Evolutionary conservation across 1,139 yeast species (phyloP).

Genomic region (Saccharomyces hybrid): DNA sequence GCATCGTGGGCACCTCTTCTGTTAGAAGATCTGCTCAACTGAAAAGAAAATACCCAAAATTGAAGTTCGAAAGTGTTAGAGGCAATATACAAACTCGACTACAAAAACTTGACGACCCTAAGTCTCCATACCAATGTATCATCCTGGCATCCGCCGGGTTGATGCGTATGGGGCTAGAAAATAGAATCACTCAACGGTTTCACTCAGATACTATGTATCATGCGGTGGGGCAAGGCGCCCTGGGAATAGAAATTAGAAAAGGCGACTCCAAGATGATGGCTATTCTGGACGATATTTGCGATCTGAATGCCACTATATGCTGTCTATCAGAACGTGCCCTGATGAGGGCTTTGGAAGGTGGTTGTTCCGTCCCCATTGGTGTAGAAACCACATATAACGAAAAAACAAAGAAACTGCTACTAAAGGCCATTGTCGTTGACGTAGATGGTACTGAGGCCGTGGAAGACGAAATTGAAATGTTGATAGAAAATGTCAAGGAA

Average conservation of each 20-base stretch:
- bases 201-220: constrained; percentile 84
- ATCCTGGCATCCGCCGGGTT: constrained; percentile 91
- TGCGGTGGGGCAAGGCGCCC: constrained; percentile 97
- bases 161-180: constrained; percentile 58
- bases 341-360: constrained; percentile 88
- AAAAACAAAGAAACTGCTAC: constrained; percentile 37
- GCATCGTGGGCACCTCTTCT: constrained; percentile 90
- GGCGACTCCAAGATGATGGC: constrained; percentile 52
- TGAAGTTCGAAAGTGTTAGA: constrained; percentile 69
- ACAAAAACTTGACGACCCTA: constrained; percentile 54
- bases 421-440: constrained; percentile 72
- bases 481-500: constrained; percentile 32
- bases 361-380: constrained; percentile 96
- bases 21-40: constrained; percentile 83
- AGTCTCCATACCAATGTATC: constrained; percentile 64
- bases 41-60: constrained; percentile 49
- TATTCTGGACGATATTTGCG: constrained; percentile 58
- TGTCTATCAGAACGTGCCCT: constrained; percentile 88
- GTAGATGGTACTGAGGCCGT: constrained; percentile 74
- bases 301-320: constrained; percentile 59
- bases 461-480: constrained; percentile 35
- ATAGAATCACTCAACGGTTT: constrained; percentile 62
- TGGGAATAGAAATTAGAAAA: constrained; percentile 81
- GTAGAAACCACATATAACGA: constrained; percentile 57
- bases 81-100: constrained; percentile 85